Base-by-base conservation (phyloP, 2,329 filamentous ascomycete species). In the Sporothrix humicola region DNA sequence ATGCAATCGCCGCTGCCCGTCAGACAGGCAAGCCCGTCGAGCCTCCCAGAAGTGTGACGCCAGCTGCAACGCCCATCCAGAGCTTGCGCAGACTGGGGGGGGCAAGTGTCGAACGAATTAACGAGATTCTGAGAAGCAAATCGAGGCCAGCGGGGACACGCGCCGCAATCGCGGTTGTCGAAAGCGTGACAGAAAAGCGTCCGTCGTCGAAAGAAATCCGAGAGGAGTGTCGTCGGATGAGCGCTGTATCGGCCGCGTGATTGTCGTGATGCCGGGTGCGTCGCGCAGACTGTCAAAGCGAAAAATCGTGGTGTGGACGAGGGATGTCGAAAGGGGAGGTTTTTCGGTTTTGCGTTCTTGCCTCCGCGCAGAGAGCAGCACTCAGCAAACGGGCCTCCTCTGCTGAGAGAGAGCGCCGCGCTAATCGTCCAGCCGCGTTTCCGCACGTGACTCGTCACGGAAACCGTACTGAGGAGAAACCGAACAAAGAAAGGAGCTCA, bases 11-110 rank as follows among this genome's bases (percentile, higher is more conserved):
- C 63, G 58, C 73, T 63, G 70, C 74, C 73, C 77, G 75, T 81
- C 81, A 84, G 84, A 83, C 86, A 83, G 81, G 80, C 81, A 82
- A 83, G 86, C 86, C 85, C 83, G 83, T 83, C 82, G 83, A 82
- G 80, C 81, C 80, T 78, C 79, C 81, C 79, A 81, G 80, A 80
- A 37, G 66, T 71, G 44, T 52, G 48, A 37, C 9, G n/a, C 46
- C 73, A 37, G 17, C 48, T 42, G 42, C 48, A 72, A 74, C 42
- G 23, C 73, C 74, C 76, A 77, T 77, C 26, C 74, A 75, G 71
- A 69, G 6, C 56, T 58, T 72, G 37, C 70, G 54, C 61, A 69
- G 52, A 52, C 37, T 2, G 3, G 46, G 48, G 54, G 56, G 54
- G 56, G 8, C 20, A 59, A 56, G 56, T 26, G 20, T 37, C 56